phyloP scores from a whole-genome alignment of 1,139 yeast species.

The Hansenula anomala region DNA sequence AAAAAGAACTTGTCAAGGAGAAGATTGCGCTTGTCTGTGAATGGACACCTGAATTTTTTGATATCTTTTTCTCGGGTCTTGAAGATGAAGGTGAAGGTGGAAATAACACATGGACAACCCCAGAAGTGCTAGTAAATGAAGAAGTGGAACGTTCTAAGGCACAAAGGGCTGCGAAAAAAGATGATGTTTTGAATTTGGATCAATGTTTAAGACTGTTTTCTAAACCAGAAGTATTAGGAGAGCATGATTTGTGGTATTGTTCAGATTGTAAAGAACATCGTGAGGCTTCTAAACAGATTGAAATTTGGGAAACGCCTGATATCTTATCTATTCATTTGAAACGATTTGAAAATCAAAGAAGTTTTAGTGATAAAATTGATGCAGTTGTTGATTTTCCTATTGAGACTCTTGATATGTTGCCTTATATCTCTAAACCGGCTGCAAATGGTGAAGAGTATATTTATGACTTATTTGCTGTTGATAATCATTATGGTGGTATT shows the following conservation, averaged over 20 bases:
- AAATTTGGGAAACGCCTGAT: constrained; percentile 90
- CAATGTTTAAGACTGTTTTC: constrained; percentile 78
- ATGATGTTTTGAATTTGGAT: constrained; percentile 54
- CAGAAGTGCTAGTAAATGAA: constrained; percentile 44
- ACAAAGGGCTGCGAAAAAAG: constrained; percentile 32
- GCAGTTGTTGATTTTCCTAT: constrained; percentile 85
- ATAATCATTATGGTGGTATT: constrained; percentile 91
- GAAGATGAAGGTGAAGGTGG: constrained; percentile 37
- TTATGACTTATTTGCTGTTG: constrained; percentile 89
- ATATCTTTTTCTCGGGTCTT: constrained; percentile 42
- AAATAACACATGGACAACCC: constrained; percentile 47
- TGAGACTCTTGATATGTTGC: constrained; percentile 68
- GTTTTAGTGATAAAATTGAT: constrained; percentile 87
- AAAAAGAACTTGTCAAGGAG: constrained; percentile 14
- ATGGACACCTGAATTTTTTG: constrained; percentile 51
- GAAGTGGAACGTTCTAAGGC: constrained; percentile 46
- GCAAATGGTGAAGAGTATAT: constrained; percentile 35
- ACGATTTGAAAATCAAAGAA: constrained; percentile 80
- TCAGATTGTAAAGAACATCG: constrained; percentile 85
- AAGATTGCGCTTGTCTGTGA: constrained; percentile 64
- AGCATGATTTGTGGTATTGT: constrained; percentile 93
- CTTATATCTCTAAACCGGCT: constrained; percentile 41
- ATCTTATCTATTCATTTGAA: constrained; percentile 85
- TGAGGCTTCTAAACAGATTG: constrained; percentile 87
- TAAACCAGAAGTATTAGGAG: constrained; percentile 79